Evolutionary conservation across 768 basidiomycete genomes (phyloP), one percentile per base, ranked within the genome.

Genomic region (Cystofilobasidium bisporidii): DNA sequence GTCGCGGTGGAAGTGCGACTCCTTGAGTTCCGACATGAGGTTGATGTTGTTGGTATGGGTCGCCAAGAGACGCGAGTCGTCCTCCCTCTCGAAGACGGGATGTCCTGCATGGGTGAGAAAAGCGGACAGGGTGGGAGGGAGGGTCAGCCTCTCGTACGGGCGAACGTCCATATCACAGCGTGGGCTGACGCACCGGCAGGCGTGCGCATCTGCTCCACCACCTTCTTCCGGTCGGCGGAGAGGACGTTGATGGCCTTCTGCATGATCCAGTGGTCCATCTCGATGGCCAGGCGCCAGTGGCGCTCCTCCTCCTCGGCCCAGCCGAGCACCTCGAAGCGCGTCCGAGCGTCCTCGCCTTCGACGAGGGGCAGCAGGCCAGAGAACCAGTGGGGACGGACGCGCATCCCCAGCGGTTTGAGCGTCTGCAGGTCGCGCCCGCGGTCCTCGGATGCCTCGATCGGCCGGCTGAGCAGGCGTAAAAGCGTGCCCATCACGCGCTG

Each of bases 301-400:
- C 61, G 61, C 32, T 59, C 26, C 55, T 68, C 67, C 10, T 63
- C 53, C 55, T 68, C 67, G 24, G 61, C 67, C 67, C 67, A 68
- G 4, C 43, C 24, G 30, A 63, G 40, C 10, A 55, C 30, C 43
- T 68, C 61, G 43, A 56, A 68, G 32, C 38, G 36, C 53, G 62
- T 48, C 56, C 67, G 33, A 6, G 43, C 28, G 4, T 59, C 43
- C 32, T 55, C 59, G 57, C 24, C 26, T 9, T 28, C 45, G 60
- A 36, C 41, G 33, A 48, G 41, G 18, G 38, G 12, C 5, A 38
- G 36, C 26, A 67, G n/a, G n/a, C 20, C 14, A 17, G 18, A 9
- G 40, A 67, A 67, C 66, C 66, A 67, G 38, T 56, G 14, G 11
- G 32, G 20, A 22, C 47, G 58, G n/a, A 50, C n/a, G 24, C 26